Conservation (phyloP, 1,284 basidiomycete genomes). For the Malassezia sympodialis region DNA sequence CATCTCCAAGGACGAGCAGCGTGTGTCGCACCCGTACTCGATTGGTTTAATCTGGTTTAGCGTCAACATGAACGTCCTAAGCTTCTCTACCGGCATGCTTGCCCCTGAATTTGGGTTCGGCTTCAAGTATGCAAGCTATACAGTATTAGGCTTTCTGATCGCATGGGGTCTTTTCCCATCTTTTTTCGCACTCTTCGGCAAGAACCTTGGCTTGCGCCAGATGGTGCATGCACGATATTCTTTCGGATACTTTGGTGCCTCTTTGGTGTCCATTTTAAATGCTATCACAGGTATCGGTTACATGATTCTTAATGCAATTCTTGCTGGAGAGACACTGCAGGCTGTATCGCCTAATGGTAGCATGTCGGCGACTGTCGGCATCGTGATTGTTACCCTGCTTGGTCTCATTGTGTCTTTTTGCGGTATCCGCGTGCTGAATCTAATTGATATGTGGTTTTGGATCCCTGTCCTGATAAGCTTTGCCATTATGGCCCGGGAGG, state of each 20-base stretch:
- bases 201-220: slow-evolving; percentile 57
- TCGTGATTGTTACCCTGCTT: slow-evolving; percentile 69
- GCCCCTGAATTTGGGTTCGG: slow-evolving; percentile 55
- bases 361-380: slow-evolving; percentile 59
- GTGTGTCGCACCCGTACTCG: neutral
- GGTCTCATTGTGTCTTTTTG: slow-evolving; percentile 71
- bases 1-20: slow-evolving; percentile 8
- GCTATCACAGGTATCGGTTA: slow-evolving; percentile 33
- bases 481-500: slow-evolving; percentile 55
- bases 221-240: slow-evolving; percentile 55
- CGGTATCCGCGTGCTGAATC: slow-evolving; percentile 63
- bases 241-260: slow-evolving; percentile 56
- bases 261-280: slow-evolving; percentile 54
- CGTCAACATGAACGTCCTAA: slow-evolving; percentile 38
- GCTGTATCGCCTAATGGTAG: slow-evolving; percentile 45
- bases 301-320: slow-evolving; percentile 58
- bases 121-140: slow-evolving; percentile 50
- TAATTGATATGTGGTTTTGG: slow-evolving; percentile 63
- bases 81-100: slow-evolving; percentile 57
- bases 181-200: slow-evolving; percentile 52
- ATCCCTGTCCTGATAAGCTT: slow-evolving; percentile 65
- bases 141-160: slow-evolving; percentile 48
- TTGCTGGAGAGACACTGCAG: slow-evolving; percentile 50
- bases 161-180: slow-evolving; percentile 44
- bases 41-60: slow-evolving; percentile 12